Conservation (phyloP, 805 yeast genomes). For the Candida bentonensis region DNA sequence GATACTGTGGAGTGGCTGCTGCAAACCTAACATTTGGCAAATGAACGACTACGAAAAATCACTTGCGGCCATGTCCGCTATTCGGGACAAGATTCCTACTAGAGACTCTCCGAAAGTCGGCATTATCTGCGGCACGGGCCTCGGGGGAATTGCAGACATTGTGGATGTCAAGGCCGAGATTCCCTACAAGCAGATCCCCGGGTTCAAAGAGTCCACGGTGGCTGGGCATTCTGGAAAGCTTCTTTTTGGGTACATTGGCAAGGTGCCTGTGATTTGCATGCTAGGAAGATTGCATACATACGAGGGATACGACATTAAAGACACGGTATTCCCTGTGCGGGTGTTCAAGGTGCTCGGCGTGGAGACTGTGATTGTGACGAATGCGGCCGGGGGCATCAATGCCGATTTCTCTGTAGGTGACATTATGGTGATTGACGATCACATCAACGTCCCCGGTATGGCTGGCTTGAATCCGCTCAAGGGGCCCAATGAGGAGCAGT, state of each 20-base stretch:
- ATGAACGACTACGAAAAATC: too few relatives aligned
- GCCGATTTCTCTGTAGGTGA: slow-evolving; percentile 63
- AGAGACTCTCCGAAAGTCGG: slow-evolving; percentile 41
- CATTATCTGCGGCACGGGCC: slow-evolving; percentile 89
- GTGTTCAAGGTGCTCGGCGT: slow-evolving; percentile 54
- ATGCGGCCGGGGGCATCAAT: slow-evolving; percentile 90
- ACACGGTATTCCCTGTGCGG: slow-evolving; percentile 77
- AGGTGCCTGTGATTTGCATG: slow-evolving; percentile 77
- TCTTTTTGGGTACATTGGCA: slow-evolving; percentile 63
- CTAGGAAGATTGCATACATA: slow-evolving; percentile 86
- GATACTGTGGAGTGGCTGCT: too few relatives aligned
- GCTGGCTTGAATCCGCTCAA: slow-evolving; percentile 78
- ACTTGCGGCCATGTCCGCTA: too few relatives aligned
- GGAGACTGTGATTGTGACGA: slow-evolving; percentile 61
- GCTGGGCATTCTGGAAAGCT: slow-evolving; percentile 81
- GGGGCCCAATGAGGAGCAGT: slow-evolving; percentile 68
- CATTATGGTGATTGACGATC: slow-evolving; percentile 80
- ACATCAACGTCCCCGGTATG: slow-evolving; percentile 80
- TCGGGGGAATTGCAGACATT: slow-evolving; percentile 66
- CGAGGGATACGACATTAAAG: slow-evolving; percentile 77
- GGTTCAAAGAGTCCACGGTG: slow-evolving; percentile 70
- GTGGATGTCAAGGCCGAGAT: slow-evolving; percentile 34
- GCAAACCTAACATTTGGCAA: too few relatives aligned
- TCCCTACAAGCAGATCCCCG: slow-evolving; percentile 59
- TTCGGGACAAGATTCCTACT: too few relatives aligned